phyloP scores from a whole-genome alignment of 2,329 filamentous ascomycete genomes.

The Claviceps sp. region DNA sequence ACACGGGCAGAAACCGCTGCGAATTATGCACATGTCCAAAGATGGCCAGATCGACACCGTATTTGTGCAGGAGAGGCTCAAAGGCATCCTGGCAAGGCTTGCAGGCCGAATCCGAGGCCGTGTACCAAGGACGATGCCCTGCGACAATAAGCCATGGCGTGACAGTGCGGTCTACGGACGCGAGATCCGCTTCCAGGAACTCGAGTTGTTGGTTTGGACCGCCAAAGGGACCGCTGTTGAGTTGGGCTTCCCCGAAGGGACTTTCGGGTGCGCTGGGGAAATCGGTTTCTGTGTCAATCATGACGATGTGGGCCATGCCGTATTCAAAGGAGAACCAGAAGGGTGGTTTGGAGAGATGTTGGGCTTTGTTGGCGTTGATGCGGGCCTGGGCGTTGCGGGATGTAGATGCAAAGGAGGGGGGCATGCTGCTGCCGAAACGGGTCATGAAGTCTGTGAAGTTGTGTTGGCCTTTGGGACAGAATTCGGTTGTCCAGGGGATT shows the following conservation, averaged over 20 bases:
- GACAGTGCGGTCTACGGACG: slow-evolving; percentile 37
- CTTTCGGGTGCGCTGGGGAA: slow-evolving; percentile 16
- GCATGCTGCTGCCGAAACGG: slow-evolving; percentile 40
- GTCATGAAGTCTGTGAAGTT: slow-evolving; percentile 49
- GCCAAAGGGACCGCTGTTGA: slow-evolving; percentile 38
- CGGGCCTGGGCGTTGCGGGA: slow-evolving; percentile 29
- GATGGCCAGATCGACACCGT: slow-evolving; percentile 42
- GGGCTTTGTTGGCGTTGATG: slow-evolving; percentile 30
- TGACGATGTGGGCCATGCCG: slow-evolving; percentile 17
- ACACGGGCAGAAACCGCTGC: slow-evolving; percentile 34
- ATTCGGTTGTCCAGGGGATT: slow-evolving; percentile 19
- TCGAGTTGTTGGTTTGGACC: slow-evolving; percentile 33
- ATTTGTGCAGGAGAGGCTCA: slow-evolving; percentile 38
- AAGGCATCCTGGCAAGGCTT: slow-evolving; percentile 36
- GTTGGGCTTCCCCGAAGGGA: slow-evolving; percentile 12
- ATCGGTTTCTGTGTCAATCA: slow-evolving; percentile 22
- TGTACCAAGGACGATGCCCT: slow-evolving; percentile 35
- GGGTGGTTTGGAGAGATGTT: slow-evolving; percentile 15
- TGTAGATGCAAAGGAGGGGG: slow-evolving; percentile 34
- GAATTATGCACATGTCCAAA: slow-evolving; percentile 47
- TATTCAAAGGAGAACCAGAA: slow-evolving; percentile 17
- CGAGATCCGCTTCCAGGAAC: slow-evolving; percentile 41
- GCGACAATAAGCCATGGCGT: slow-evolving; percentile 4
- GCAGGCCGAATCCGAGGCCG: slow-evolving; percentile 25
- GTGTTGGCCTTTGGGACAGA: slow-evolving; percentile 38